Conservation (phyloP, 768 basidiomycete species). For the Dacryopinax primogenitus region DNA sequence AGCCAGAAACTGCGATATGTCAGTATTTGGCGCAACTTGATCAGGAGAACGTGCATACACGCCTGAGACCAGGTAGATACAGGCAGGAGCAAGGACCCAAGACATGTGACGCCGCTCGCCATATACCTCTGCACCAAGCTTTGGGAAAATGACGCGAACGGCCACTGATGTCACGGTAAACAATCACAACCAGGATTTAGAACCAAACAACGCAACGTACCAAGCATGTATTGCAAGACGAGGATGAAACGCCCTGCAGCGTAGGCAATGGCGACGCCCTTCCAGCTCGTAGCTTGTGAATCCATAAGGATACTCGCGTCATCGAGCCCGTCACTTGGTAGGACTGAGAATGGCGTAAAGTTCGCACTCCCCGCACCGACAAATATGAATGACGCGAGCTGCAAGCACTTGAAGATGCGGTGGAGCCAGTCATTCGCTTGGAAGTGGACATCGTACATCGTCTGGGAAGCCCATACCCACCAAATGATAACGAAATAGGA, state of each 20-base stretch:
- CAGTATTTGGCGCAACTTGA: background rate
- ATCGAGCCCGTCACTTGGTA: constrained; percentile 2
- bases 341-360: background rate
- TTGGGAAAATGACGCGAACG: background rate
- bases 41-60: background rate
- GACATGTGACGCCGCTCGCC: background rate
- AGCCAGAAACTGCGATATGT: background rate
- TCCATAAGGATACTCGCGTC: background rate
- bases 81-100: background rate
- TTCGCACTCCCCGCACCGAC: constrained; percentile 9
- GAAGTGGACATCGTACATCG: constrained; percentile 12
- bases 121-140: background rate
- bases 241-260: constrained; percentile 9
- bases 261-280: constrained; percentile 7
- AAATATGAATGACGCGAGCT: constrained; percentile 6
- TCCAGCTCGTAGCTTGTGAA: background rate
- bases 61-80: background rate
- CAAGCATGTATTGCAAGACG: constrained; percentile 10
- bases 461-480: constrained; percentile 13
- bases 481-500: constrained; percentile 12
- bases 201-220: background rate
- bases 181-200: background rate
- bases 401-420: constrained; percentile 10
- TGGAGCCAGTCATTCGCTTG: constrained; percentile 12
- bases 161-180: background rate